Evolutionary conservation across 2,329 filamentous ascomycete genomes (phyloP).

Genomic region (Neonectria magnoliae): DNA sequence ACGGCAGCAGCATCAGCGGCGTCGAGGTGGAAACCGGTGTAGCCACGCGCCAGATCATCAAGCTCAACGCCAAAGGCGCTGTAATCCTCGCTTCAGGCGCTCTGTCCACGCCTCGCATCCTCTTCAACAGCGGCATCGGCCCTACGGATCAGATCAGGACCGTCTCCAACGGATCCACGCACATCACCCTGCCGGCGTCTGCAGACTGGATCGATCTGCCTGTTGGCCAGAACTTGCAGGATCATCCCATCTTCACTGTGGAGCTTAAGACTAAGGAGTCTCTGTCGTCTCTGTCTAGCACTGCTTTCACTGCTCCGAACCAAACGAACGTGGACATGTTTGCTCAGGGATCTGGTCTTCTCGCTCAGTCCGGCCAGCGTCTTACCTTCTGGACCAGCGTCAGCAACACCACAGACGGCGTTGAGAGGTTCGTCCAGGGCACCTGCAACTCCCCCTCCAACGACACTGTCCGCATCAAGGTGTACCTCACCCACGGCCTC

Average conservation of each 20-base stretch:
- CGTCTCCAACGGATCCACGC: conserved; percentile 61
- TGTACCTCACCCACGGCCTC: conserved; percentile 62
- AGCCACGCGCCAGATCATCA: conserved; percentile 39
- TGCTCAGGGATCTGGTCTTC: conserved; percentile 49
- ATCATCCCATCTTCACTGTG: conserved; percentile 59
- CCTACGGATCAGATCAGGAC: conserved; percentile 67
- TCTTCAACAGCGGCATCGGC: conserved; percentile 70
- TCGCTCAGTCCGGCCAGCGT: conserved; percentile 58
- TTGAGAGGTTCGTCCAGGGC: conserved; percentile 53
- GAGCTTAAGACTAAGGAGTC: conserved; percentile 52
- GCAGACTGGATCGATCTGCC: conserved; percentile 67
- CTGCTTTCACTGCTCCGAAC: conserved; percentile 40
- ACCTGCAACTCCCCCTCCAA: conserved; percentile 56
- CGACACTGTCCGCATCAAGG: conserved; percentile 56
- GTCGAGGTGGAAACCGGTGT: conserved; percentile 76
- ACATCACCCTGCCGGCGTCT: conserved; percentile 60
- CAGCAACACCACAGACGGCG: conserved; percentile 51
- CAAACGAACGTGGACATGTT: conserved; percentile 46
- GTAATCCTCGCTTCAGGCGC: conserved; percentile 75
- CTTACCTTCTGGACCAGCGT: conserved; percentile 59
- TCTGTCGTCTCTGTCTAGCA: conserved; percentile 48
- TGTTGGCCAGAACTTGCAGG: conserved; percentile 68
- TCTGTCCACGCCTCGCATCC: conserved; percentile 75
- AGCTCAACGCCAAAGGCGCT: conserved; percentile 35
- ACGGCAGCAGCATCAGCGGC: conserved; percentile 69